phyloP scores from a whole-genome alignment of 1,284 basidiomycete species.

The Peniophora sp. region DNA sequence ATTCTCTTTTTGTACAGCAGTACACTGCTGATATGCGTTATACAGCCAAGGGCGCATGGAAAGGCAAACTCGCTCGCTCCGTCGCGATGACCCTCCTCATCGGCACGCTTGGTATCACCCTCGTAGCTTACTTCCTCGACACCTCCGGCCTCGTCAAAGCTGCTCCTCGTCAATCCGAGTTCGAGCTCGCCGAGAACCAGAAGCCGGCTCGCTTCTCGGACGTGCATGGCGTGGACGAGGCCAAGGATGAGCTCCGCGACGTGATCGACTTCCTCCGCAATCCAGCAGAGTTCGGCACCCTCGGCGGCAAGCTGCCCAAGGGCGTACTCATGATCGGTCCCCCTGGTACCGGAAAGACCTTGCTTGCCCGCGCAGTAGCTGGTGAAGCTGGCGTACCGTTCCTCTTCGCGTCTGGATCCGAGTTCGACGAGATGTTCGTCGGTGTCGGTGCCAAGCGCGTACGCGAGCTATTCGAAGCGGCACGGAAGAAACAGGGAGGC shows the following conservation, averaged over 20 bases:
- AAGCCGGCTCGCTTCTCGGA: conserved; percentile 86
- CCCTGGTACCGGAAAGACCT: conserved; percentile 94
- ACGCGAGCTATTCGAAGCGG: conserved; percentile 91
- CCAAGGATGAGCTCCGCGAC: conserved; percentile 88
- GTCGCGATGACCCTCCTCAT: conserved; percentile 23
- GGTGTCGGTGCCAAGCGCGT: conserved; percentile 95
- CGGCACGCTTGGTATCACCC: conserved; percentile 65
- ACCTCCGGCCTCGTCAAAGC: conserved; percentile 89
- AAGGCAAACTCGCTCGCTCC: conserved; percentile 57
- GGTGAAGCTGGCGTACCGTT: conserved; percentile 96
- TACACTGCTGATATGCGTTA: not conserved
- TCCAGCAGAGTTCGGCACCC: conserved; percentile 78
- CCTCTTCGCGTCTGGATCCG: conserved; percentile 86
- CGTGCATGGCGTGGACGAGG: conserved; percentile 93
- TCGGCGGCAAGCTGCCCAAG: conserved; percentile 89
- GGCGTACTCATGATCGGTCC: conserved; percentile 86
- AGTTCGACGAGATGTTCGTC: conserved; percentile 98
- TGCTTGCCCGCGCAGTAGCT: conserved; percentile 92
- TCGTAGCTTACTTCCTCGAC: conserved; percentile 84
- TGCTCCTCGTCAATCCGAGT: conserved; percentile 68
- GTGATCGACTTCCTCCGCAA: conserved; percentile 91
- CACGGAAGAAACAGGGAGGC: conserved; percentile 84
- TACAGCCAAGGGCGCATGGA: conserved; percentile 59
- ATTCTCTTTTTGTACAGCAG: conserved; percentile 2
- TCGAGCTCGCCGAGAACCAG: conserved; percentile 61